Percentiles rank a stretch among this genome's conserved stretches.
These are phyloP conservation scores for Scedosporium aurantiacum DNA, from an alignment of 2,329 filamentous ascomycete species.

Conservation along the genomic window DNA sequence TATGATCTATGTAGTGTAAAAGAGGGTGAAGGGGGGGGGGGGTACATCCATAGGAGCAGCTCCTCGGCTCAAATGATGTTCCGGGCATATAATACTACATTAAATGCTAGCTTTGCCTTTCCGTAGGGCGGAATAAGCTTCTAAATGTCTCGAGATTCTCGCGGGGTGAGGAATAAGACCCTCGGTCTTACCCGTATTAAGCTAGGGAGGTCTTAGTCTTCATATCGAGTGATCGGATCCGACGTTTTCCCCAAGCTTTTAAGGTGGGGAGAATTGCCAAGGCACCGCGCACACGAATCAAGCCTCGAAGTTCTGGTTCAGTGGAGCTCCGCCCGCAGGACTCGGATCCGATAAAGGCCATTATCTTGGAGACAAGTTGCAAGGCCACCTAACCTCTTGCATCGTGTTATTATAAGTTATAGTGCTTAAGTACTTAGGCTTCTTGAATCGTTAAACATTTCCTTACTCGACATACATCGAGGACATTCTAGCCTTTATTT, in stretches of 20 bases:
- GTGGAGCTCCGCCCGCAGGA: neutral
- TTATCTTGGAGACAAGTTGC: neutral
- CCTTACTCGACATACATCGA: neutral
- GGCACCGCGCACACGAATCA: neutral
- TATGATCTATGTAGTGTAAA: too few relatives aligned
- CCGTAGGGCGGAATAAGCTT: too few relatives aligned
- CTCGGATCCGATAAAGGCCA: neutral
- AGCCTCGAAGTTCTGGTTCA: neutral
- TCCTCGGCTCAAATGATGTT: too few relatives aligned
- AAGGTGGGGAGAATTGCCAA: too few relatives aligned
- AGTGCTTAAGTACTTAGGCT: neutral
- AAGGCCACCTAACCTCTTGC: neutral
- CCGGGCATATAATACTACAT: too few relatives aligned
- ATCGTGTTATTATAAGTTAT: neutral
- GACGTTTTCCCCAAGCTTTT: neutral
- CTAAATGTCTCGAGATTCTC: too few relatives aligned
- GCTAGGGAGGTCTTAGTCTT: too few relatives aligned
- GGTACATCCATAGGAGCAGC: too few relatives aligned
- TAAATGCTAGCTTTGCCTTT: too few relatives aligned
- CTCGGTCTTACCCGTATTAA: neutral
- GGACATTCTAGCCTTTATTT: neutral
- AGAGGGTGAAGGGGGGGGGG: too few relatives aligned
- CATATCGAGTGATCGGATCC: neutral
- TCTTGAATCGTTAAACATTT: neutral
- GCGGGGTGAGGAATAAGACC: too few relatives aligned